phyloP scores from a whole-genome alignment of 2,329 filamentous ascomycete genomes.

The Penicillium paneum region DNA sequence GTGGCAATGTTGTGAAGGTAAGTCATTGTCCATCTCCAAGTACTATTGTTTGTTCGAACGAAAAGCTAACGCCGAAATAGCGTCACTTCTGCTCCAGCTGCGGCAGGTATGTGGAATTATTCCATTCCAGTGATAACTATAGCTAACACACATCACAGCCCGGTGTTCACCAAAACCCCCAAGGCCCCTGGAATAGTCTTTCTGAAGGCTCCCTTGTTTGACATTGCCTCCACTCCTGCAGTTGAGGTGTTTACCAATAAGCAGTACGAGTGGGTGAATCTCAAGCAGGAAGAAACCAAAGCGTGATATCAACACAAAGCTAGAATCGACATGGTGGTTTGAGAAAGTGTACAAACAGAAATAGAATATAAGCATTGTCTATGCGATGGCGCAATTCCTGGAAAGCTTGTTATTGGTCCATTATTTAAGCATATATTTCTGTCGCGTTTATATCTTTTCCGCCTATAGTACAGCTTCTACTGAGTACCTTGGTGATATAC shows the following conservation, averaged over 20 bases:
- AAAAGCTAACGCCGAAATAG: slow-evolving; percentile 6
- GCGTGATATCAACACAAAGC: neutral
- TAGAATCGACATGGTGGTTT: no score
- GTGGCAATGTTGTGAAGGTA: slow-evolving; percentile 17
- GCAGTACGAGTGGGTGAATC: slow-evolving; percentile 5
- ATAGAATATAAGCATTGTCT: neutral
- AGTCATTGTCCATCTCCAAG: neutral
- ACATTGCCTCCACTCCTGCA: slow-evolving; percentile 8
- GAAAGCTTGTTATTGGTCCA: neutral
- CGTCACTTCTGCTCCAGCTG: slow-evolving; percentile 24
- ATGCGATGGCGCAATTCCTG: neutral
- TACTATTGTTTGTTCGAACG: neutral
- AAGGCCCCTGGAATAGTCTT: slow-evolving; percentile 19
- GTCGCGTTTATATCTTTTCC: neutral
- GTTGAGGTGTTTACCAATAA: slow-evolving; percentile 14
- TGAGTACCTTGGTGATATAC: neutral
- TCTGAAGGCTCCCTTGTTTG: slow-evolving; percentile 22
- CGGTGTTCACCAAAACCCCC: slow-evolving; percentile 12
- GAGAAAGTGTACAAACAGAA: neutral
- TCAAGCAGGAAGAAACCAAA: neutral
- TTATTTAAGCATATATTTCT: no score
- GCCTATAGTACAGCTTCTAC: neutral
- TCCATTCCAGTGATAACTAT: neutral
- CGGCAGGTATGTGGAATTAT: slow-evolving; percentile 18
- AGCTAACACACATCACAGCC: slow-evolving; percentile 3